Conservation (phyloP, 257 asterid genomes). For the Thymus quinquecostatus region DNA sequence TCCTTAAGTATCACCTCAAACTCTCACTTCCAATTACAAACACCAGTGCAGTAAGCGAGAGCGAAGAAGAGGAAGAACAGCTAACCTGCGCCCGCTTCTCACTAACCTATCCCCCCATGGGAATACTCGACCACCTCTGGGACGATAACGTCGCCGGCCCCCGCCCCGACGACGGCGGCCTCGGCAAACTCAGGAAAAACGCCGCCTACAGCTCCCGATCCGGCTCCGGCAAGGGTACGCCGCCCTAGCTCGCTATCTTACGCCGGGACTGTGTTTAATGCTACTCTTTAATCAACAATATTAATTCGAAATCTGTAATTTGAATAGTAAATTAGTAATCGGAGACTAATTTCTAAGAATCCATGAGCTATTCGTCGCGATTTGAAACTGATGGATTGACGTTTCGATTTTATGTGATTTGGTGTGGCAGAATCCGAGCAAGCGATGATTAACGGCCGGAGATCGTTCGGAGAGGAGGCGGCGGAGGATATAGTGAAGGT, state of each 20-base stretch:
- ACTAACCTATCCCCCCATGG: conserved; percentile 43
- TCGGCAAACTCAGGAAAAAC: conserved; percentile 70
- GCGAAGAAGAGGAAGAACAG: not conserved
- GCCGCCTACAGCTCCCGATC: conserved; percentile 58
- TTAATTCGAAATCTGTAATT: too few species aligned
- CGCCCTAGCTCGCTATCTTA: conserved; percentile 40
- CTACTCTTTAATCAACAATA: too few species aligned
- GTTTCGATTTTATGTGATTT: too few species aligned
- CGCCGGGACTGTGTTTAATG: not conserved
- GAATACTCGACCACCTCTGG: conserved; percentile 88
- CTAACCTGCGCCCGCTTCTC: conserved; percentile 25
- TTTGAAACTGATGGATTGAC: too few species aligned
- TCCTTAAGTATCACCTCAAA: conserved; percentile 47
- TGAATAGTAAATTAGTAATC: too few species aligned
- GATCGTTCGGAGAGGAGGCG: conserved; percentile 49
- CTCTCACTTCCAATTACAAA: not conserved
- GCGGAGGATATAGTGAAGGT: conserved; percentile 62
- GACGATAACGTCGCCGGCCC: conserved; percentile 93
- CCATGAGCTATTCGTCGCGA: too few species aligned
- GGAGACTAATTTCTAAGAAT: too few species aligned
- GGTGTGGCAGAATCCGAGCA: conserved; percentile 48
- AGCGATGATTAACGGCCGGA: conserved; percentile 35
- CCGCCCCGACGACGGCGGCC: conserved; percentile 79
- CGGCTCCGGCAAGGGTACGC: conserved; percentile 77
- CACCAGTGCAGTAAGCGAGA: not conserved